Base-by-base conservation (phyloP, 441 rosid genomes). In the Sinapis alba region DNA sequence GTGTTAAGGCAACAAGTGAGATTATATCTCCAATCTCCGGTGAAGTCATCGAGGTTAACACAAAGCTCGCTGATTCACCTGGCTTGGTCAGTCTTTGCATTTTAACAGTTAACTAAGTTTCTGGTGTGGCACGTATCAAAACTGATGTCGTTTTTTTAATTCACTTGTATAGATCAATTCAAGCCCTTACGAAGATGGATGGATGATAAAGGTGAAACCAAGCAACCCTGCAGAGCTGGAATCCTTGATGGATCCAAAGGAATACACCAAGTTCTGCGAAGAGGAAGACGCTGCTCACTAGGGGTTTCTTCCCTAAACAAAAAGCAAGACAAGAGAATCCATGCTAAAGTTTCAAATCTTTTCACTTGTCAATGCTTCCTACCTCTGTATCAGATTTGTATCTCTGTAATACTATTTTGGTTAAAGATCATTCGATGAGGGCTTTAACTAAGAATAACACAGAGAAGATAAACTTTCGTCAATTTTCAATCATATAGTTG, bases 301-400 rank as follows among this genome's bases (percentile, higher is more conserved):
- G 41, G 56, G 56, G 23, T 16, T 50, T 50, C 56, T 50, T 50
- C 11, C 53, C 20, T 47, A 47, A 45, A 45, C 19, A 15, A 15
- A 47, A 7, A 47, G 20, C 51, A 43, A 43, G 2, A 43, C 51
- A 43, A 43, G 51, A 77, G 30, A 32, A 43, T 1, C 19, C 60
- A 56, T 43, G 61, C 65, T 64, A n/a, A 11, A 57, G 62, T 45
- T 64, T 77, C 72, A 60, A 60, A 60, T 51, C 68, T 51, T 63
- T 57, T 68, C 69, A 32, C 20, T 63, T 71, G 0, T 65, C 68
- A 30, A 9, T 47, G 76, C 71, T 47, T 72, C 53, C 62, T 60
- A 54, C 62, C 32, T 63, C 21, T 62, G 38, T 53, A 19, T 74
- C 59, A 51, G 28, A 36, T 50, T 60, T 72, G 59, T 61, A 65